Evolutionary conservation across 2,329 filamentous ascomycete species (phyloP), one percentile per base, ranked within the genome.

Genomic region (Pezicula radicicola): DNA sequence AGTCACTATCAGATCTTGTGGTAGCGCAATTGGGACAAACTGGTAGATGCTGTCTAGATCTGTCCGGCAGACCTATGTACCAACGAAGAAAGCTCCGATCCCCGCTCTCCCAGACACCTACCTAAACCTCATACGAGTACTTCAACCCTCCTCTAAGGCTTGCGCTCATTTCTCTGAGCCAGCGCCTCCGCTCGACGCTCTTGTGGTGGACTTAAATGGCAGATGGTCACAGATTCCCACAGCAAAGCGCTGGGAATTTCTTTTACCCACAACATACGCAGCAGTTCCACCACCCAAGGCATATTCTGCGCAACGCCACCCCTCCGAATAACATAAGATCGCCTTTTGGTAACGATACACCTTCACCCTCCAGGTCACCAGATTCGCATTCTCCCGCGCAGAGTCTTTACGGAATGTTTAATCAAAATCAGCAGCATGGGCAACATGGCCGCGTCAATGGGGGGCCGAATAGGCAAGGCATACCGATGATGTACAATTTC

Each of bases 401-500:
- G 45, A 60, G 54, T 42, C 50, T 61, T 40, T 68, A 67, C 66
- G 61, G 78, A 69, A 91, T 91, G 88, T 91, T 87, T 77, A 84
- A 83, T 66, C 85, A 89, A 70, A 78, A 78, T 67, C 73, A 76
- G 52, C 84, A 88, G 68, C 84, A 86, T 73, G 83, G 84, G 68
- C 88, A 90, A 68, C 85, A 85, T 74, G 81, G 81, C 72, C 85
- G 89, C 72, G 80, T 91, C 71, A 91, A 91, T 72, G 87, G 86
- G 63, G 83, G 83, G 57, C 79, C 80, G 27, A 77, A 76, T 57
- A 80, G 83, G 58, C 78, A 80, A 60, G 76, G 75, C 53, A 75
- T 81, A 71, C 81, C 80, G 58, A 76, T 91, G 74, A 78, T 86
- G 65, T 89, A 89, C 72, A 85, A 82, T 66, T 89, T 81, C 62